A percentile compares a stretch with the other conserved stretches of the same genome.
phyloP scores from a whole-genome alignment of 2,329 filamentous ascomycete species.

The Apiospora rasikravindrae region DNA sequence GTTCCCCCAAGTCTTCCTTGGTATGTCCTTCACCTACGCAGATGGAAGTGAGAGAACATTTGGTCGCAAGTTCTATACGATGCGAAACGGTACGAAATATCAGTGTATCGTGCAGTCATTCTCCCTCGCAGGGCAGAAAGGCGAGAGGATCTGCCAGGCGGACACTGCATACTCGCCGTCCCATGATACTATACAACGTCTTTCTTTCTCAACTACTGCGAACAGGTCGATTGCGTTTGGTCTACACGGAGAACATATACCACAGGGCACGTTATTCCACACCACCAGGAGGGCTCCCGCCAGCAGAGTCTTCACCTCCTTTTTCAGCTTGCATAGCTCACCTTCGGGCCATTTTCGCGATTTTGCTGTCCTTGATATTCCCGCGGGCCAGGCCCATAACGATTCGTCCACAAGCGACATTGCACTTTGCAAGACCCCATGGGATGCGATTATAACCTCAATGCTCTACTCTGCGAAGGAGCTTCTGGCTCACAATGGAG shows the following conservation, averaged over 20 bases:
- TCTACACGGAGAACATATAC: not conserved
- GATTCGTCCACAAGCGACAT: not conserved
- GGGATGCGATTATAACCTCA: conserved; percentile 18
- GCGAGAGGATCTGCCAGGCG: conserved; percentile 27
- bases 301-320: not conserved
- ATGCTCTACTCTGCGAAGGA: conserved; percentile 24
- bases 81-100: conserved; percentile 6
- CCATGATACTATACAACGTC: conserved; percentile 24
- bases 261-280: not conserved
- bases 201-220: conserved; percentile 21
- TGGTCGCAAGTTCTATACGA: conserved; percentile 24
- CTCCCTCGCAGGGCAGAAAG: conserved; percentile 26
- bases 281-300: not conserved
- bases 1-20: conserved; percentile 27
- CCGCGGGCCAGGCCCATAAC: not conserved
- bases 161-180: conserved; percentile 18
- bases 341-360: not conserved
- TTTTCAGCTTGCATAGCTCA: not conserved
- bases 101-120: conserved; percentile 26
- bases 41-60: conserved; percentile 29
- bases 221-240: not conserved
- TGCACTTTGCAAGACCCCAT: not conserved
- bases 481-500: conserved; percentile 24
- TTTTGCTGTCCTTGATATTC: not conserved
- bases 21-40: conserved; percentile 28